These are phyloP conservation scores for Hypoxylon sp. DNA, from an alignment of 2,329 filamentous ascomycete species.

Conservation along the genomic window DNA sequence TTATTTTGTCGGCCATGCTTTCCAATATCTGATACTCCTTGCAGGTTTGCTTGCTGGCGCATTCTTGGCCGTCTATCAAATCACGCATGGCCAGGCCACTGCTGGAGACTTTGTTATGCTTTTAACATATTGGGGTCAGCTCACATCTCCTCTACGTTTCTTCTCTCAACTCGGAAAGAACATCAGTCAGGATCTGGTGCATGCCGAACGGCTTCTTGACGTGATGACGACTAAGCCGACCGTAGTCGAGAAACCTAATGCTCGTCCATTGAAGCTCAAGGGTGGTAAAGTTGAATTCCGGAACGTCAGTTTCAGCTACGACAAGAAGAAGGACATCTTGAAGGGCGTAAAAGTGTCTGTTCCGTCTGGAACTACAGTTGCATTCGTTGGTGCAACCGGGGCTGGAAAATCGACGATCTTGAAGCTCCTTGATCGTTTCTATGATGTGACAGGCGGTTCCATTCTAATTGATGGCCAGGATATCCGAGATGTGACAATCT, in stretches of 20 bases:
- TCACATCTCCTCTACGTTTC: slow-evolving; percentile 79
- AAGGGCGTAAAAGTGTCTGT: slow-evolving; percentile 67
- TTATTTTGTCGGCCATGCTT: slow-evolving; percentile 67
- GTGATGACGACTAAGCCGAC: slow-evolving; percentile 72
- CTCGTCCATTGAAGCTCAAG: slow-evolving; percentile 65
- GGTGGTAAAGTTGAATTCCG: slow-evolving; percentile 70
- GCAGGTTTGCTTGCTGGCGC: slow-evolving; percentile 77
- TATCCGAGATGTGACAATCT: slow-evolving; percentile 60
- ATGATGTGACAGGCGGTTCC: slow-evolving; percentile 63
- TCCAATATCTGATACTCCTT: slow-evolving; percentile 75
- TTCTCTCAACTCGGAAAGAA: slow-evolving; percentile 72
- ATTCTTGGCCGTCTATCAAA: slow-evolving; percentile 74
- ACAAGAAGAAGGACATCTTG: slow-evolving; percentile 71
- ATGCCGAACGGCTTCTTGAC: slow-evolving; percentile 70
- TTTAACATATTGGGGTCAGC: slow-evolving; percentile 80
- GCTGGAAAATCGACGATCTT: slow-evolving; percentile 67
- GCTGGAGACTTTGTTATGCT: slow-evolving; percentile 80
- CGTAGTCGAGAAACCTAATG: slow-evolving; percentile 67
- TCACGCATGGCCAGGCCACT: slow-evolving; percentile 72
- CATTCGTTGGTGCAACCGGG: slow-evolving; percentile 73
- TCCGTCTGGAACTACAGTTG: slow-evolving; percentile 68
- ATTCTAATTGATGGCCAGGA: slow-evolving; percentile 64
- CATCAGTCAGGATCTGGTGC: slow-evolving; percentile 70
- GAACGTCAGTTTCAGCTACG: slow-evolving; percentile 71
- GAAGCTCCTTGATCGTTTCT: slow-evolving; percentile 67